A percentile compares a stretch with the other conserved stretches of the same genome.
These are phyloP conservation scores for Ocimum tenuiflorum DNA, from an alignment of 257 asterid genomes.

Conservation along the genomic window DNA sequence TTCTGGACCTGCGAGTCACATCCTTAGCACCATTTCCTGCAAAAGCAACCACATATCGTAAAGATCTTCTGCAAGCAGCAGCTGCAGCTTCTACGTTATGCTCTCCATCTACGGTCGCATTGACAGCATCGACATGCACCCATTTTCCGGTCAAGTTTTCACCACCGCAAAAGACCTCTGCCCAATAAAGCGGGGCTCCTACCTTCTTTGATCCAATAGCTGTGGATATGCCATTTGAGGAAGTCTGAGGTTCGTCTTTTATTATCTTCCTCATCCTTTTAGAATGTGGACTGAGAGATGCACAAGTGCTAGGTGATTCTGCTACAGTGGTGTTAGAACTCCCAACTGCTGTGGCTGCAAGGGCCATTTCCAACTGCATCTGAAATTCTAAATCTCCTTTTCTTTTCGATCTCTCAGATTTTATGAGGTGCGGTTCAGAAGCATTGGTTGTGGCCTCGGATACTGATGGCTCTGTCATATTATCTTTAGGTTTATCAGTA, in stretches of 20 bases:
- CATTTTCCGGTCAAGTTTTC: conserved; percentile 88
- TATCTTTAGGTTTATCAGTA: conserved; percentile 24
- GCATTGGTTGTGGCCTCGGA: conserved; percentile 29
- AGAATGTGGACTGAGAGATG: conserved; percentile 30
- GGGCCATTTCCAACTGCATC: conserved; percentile 88
- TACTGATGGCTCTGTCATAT: conserved; percentile 29
- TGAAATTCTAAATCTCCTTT: conserved; percentile 87
- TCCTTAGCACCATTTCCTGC: conserved; percentile 98
- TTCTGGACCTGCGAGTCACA: conserved; percentile 86
- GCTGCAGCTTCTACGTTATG: conserved; percentile 86
- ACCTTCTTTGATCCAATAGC: conserved; percentile 83
- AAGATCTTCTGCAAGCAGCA: conserved; percentile 78
- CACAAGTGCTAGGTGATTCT: conserved; percentile 34
- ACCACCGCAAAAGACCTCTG: conserved; percentile 83
- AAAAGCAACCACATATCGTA: conserved; percentile 90
- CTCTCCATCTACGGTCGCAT: conserved; percentile 79
- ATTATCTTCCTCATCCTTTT: conserved; percentile 41
- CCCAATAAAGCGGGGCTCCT: conserved; percentile 97
- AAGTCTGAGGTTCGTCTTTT: conserved; percentile 44
- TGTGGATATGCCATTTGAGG: conserved; percentile 59
- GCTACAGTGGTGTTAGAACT: conserved; percentile 25
- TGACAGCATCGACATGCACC: conserved; percentile 89
- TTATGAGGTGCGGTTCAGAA: conserved; percentile 33
- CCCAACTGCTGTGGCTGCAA: conserved; percentile 64
- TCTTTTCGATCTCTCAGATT: conserved; percentile 45